Conservation (phyloP, 1,139 yeast species). For the Kodamaea anthophila region DNA sequence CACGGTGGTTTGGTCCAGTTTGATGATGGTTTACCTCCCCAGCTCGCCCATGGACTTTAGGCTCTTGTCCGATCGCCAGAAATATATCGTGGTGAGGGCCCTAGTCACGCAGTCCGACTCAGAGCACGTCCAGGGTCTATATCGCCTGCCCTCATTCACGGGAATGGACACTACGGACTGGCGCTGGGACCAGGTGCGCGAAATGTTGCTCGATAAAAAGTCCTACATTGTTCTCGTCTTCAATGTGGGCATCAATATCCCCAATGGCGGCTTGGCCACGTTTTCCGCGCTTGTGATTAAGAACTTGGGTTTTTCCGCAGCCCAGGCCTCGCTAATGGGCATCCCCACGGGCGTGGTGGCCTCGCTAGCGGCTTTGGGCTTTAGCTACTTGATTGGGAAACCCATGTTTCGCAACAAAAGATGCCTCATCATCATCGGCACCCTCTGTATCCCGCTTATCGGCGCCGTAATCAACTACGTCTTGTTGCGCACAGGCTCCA, state of each 20-base stretch:
- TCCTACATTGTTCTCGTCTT: conserved; percentile 22
- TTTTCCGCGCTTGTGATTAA: conserved; percentile 16
- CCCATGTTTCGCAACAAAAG: conserved; percentile 11
- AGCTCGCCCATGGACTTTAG: conserved; percentile 39
- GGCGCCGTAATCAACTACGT: conserved; percentile 16
- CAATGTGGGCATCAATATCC: conserved; percentile 29
- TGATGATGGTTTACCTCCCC: conserved; percentile 21
- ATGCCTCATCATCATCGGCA: conserved; percentile 12
- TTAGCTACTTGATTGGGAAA: conserved; percentile 15
- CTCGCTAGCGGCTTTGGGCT: conserved; percentile 13
- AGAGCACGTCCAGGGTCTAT: conserved; percentile 1
- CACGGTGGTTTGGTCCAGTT: conserved; percentile 24
- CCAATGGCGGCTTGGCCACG: conserved; percentile 39
- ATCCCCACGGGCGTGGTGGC: conserved; percentile 23
- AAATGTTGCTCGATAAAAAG: conserved; percentile 20
- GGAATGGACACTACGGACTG: conserved; percentile 19
- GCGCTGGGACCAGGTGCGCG: conserved; percentile 20
- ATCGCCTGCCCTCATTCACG: conserved; percentile 6
- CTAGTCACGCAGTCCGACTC: conserved; percentile 13
- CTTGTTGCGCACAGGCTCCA: conserved; percentile 8
- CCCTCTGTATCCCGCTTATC: conserved; percentile 15
- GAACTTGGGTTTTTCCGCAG: conserved; percentile 16
- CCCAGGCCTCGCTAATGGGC: conserved; percentile 18
- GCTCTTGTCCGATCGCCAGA: conserved; percentile 24
- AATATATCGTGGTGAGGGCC: conserved; percentile 22